A percentile compares a stretch with the other conserved stretches of the same genome.
Conservation (phyloP, 2,329 filamentous ascomycete genomes). For the Rasamsonia emersonii region DNA sequence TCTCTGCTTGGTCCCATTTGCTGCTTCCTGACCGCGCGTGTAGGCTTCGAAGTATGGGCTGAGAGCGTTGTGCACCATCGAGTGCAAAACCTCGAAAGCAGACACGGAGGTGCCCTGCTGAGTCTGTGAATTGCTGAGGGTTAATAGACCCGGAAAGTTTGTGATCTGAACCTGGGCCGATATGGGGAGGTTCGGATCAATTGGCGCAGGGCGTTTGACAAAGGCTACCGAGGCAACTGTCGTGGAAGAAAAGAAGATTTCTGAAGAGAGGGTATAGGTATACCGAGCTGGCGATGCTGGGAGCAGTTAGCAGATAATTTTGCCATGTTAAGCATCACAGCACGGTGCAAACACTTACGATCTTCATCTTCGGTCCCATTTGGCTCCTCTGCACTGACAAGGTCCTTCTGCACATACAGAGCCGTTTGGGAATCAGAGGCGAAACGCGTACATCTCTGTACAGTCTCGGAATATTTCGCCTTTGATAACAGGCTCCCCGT, state of each 20-base stretch:
- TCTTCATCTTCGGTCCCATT: conserved; percentile 29
- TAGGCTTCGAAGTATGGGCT: conserved; percentile 97
- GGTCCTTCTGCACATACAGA: conserved; percentile 80
- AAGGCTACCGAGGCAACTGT: conserved; percentile 84
- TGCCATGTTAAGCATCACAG: neutral
- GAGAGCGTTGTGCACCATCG: conserved; percentile 81
- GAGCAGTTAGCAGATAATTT: neutral
- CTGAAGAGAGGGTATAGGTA: conserved; percentile 70
- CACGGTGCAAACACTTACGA: conserved; percentile 25
- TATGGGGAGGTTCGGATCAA: conserved; percentile 75
- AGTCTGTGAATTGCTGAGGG: conserved; percentile 56
- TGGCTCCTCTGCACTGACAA: conserved; percentile 46
- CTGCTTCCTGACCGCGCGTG: conserved; percentile 68
- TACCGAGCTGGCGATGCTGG: conserved; percentile 41
- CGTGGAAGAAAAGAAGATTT: conserved; percentile 64
- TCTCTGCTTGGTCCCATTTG: conserved; percentile 59
- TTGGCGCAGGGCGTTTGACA: conserved; percentile 78
- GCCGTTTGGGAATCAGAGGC: conserved; percentile 79
- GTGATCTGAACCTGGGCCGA: conserved; percentile 85
- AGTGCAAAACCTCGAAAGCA: conserved; percentile 86
- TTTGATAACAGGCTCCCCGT: conserved; percentile 75
- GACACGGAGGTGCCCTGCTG: conserved; percentile 67
- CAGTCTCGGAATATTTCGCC: conserved; percentile 63
- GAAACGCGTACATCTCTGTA: conserved; percentile 81
- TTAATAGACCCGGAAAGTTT: conserved; percentile 76